Evolutionary conservation across 768 basidiomycete species (phyloP).

Genomic region (Russula brevipes): DNA sequence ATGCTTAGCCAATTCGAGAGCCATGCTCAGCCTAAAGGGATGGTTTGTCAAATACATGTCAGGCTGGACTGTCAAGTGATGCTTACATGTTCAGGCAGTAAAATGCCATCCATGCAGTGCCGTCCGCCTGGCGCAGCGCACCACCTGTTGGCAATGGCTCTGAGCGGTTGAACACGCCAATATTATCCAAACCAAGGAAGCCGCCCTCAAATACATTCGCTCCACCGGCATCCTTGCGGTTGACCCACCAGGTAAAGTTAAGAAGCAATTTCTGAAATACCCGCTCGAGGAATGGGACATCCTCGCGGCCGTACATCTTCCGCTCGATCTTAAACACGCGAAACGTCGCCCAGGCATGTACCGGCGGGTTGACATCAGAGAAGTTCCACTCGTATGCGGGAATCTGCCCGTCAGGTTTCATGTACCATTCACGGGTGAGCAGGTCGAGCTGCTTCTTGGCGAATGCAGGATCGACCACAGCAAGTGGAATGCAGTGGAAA

Average conservation of each 20-base stretch:
- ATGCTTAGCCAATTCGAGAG: conserved; percentile 95
- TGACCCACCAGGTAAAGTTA: conserved; percentile 99
- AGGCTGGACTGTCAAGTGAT: background rate
- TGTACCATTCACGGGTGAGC: conserved; percentile 97
- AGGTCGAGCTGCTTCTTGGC: conserved; percentile 97
- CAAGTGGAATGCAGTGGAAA: conserved; percentile 98
- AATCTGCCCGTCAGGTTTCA: conserved; percentile 98
- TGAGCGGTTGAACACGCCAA: conserved; percentile 95
- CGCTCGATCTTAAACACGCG: conserved; percentile 99
- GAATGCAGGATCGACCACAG: conserved; percentile 90
- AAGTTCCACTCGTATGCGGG: conserved; percentile 99
- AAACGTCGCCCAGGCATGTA: conserved; percentile 99
- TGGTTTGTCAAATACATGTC: conserved; percentile 7
- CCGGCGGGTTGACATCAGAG: conserved; percentile 96
- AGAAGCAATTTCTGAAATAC: conserved; percentile 97
- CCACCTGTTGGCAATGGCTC: conserved; percentile 96
- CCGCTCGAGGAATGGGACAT: conserved; percentile 87
- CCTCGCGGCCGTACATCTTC: conserved; percentile 87
- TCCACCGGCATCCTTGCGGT: conserved; percentile 92
- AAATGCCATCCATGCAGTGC: conserved; percentile 99
- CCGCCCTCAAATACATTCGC: conserved; percentile 98
- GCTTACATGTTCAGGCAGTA: conserved; percentile 92
- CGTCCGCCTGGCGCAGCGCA: conserved; percentile 90
- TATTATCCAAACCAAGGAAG: conserved; percentile 96
- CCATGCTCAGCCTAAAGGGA: conserved; percentile 79